These are phyloP conservation scores for Gonapodya sp. DNA, from an alignment of 192 early-diverging fungal genomes.

Conservation along the genomic window DNA sequence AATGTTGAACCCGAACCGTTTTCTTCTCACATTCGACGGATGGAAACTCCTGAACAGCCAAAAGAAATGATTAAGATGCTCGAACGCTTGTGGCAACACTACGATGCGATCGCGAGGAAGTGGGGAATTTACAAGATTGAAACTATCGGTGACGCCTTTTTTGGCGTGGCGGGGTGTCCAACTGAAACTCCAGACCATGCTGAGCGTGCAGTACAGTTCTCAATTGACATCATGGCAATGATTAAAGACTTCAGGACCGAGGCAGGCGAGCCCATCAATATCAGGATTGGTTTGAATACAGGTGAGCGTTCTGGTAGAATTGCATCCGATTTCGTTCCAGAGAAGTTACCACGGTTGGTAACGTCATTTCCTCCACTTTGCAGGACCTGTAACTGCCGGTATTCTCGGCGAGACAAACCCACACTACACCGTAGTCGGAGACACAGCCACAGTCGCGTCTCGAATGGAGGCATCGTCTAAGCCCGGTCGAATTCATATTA, in stretches of 20 bases:
- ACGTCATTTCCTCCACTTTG: not conserved
- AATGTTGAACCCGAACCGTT: too few relatives aligned
- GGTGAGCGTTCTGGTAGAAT: too few relatives aligned
- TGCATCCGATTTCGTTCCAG: not conserved
- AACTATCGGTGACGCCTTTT: conserved; percentile 30
- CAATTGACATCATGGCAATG: conserved; percentile 28
- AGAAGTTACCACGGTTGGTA: not conserved
- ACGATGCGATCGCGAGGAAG: conserved; percentile 29
- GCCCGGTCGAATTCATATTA: conserved; percentile 30
- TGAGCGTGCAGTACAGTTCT: conserved; percentile 16
- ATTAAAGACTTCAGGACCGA: conserved; percentile 24
- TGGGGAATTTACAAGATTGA: conserved; percentile 37
- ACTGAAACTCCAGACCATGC: conserved; percentile 12
- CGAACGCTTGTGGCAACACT: conserved; percentile 30
- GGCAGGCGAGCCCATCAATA: conserved; percentile 28
- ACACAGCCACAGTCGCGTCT: conserved; percentile 34
- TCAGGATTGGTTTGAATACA: conserved; percentile 31
- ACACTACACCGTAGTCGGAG: conserved; percentile 32
- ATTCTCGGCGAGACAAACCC: conserved; percentile 35
- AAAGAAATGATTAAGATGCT: conserved; percentile 32
- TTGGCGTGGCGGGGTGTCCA: conserved; percentile 15
- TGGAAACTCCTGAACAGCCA: conserved; percentile 16
- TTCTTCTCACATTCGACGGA: too few relatives aligned
- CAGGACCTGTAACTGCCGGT: conserved; percentile 32
- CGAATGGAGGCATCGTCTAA: conserved; percentile 34